Evolutionary conservation across 2,329 filamentous ascomycete species (phyloP), one percentile per base, ranked within the genome.

Genomic region (Fusarium cicatricum): DNA sequence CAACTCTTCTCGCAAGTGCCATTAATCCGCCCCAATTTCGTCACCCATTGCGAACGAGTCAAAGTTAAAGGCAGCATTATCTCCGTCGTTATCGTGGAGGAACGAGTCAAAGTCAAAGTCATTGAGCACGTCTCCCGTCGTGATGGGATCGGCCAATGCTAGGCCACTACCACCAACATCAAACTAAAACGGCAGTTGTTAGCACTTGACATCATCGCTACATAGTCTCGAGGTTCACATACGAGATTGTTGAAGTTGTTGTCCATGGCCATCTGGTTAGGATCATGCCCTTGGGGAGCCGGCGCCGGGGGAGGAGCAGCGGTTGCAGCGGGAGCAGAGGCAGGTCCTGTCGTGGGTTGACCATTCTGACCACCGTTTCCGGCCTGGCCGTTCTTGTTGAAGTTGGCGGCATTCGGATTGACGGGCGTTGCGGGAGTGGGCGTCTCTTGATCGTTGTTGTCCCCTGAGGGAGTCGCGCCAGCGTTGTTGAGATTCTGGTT

Each of bases 21-120:
- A 52, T 72, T 76, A 87, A 40, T 87, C 84, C 59, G 84, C 81
- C 47, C 81, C 80, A 67, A 88, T 86, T 69, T 85, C 83, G 50
- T 80, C 76, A 34, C 77, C 77, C 75, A 87, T 82, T n/a, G 70
- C 70, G 67, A 85, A 85, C 39, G 74, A 71, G 19, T 76, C 74
- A 66, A 88, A 88, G 72, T 84, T 83, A 59, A 88, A 88, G 5
- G 69, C 72, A 37, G 74, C 72, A 36, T 76, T 76, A 34, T 79
- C 80, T 29, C 74, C 77, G 40, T 82, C 81, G 56, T 79, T 77
- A 55, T 82, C 80, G 60, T 89, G 85, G 8, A 89, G 75, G 76
- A 89, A 89, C 2, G 86, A 87, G 71, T 89, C 86, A 63, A 89
- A 80, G 59, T 89, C 86, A 65, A 89, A 89, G 61, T 87, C 86